Evolutionary conservation across 352 stramenopile species (phyloP).

Genomic region (Phytophthora capsici): DNA sequence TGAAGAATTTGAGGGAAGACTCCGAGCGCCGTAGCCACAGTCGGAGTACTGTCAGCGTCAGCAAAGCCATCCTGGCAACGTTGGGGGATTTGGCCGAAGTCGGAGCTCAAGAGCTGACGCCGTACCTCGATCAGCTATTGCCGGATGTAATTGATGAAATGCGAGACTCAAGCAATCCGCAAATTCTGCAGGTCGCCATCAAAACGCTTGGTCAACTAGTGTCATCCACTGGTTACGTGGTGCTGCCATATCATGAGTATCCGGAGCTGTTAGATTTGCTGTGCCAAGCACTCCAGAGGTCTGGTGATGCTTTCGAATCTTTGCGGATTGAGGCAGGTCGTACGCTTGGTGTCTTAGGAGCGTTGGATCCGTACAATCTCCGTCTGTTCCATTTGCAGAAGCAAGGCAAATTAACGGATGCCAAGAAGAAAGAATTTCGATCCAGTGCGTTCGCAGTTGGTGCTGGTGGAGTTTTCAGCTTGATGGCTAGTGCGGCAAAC

Average conservation of each 20-base stretch:
- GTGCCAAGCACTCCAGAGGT: slow-evolving; percentile 81
- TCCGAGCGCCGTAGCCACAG: slow-evolving; percentile 71
- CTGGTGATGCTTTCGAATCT: slow-evolving; percentile 76
- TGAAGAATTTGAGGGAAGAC: slow-evolving; percentile 90
- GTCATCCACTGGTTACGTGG: slow-evolving; percentile 85
- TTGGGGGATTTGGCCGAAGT: slow-evolving; percentile 84
- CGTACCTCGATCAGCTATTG: slow-evolving; percentile 85
- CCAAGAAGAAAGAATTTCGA: slow-evolving; percentile 76
- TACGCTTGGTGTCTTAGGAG: slow-evolving; percentile 82
- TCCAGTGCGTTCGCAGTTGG: slow-evolving; percentile 47
- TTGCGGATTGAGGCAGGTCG: slow-evolving; percentile 83
- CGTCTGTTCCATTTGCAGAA: slow-evolving; percentile 84
- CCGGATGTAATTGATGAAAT: slow-evolving; percentile 90
- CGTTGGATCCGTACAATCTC: slow-evolving; percentile 87
- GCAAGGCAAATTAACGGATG: slow-evolving; percentile 75
- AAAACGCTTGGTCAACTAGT: slow-evolving; percentile 87
- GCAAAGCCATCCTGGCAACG: slow-evolving; percentile 85
- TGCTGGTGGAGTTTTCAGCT: slow-evolving; percentile 36
- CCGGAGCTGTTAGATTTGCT: slow-evolving; percentile 83
- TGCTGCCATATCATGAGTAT: slow-evolving; percentile 85
- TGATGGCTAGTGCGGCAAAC: slow-evolving; percentile 27
- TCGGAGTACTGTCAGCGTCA: slow-evolving; percentile 80
- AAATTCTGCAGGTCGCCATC: slow-evolving; percentile 87
- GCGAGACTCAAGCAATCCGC: slow-evolving; percentile 82
- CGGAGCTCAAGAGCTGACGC: slow-evolving; percentile 76